These are phyloP conservation scores for Linnemannia zychae DNA, from an alignment of 192 early-diverging fungal genomes.

Conservation along the genomic window DNA sequence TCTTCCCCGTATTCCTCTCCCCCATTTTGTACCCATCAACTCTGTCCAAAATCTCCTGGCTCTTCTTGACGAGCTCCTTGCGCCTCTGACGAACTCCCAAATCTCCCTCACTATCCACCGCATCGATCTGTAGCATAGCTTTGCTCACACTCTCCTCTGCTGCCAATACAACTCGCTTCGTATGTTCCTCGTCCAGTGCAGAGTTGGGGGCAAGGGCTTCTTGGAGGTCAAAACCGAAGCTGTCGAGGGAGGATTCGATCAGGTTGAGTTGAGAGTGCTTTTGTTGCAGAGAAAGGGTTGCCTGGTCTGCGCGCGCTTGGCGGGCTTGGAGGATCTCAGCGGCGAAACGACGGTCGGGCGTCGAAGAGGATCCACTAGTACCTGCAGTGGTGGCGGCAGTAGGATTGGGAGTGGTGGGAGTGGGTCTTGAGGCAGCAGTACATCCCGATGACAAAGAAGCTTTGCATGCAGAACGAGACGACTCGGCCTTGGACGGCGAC, in stretches of 20 bases:
- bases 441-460: background rate
- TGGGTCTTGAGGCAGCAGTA: background rate
- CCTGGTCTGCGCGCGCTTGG: conserved; percentile 10
- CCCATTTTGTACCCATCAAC: conserved; percentile 26
- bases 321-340: conserved; percentile 28
- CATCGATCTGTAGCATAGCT: conserved; percentile 27
- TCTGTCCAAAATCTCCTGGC: conserved; percentile 21
- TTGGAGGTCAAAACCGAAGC: conserved; percentile 6
- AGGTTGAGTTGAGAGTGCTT: conserved; percentile 46
- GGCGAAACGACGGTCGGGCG: conserved; percentile 19
- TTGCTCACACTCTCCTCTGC: conserved; percentile 31
- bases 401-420: background rate
- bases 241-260: conserved; percentile 43
- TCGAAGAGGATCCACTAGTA: background rate
- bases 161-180: background rate
- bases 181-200: background rate
- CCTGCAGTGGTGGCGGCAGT: background rate
- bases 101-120: conserved; percentile 21
- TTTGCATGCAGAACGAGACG: conserved; percentile 1
- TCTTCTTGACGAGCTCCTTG: conserved; percentile 37
- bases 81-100: conserved; percentile 18
- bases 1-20: conserved; percentile 31
- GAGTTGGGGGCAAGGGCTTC: background rate
- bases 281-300: conserved; percentile 11
- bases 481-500: background rate